phyloP scores from a whole-genome alignment of 1,139 yeast species.

The Yamadazyma triangularis region DNA sequence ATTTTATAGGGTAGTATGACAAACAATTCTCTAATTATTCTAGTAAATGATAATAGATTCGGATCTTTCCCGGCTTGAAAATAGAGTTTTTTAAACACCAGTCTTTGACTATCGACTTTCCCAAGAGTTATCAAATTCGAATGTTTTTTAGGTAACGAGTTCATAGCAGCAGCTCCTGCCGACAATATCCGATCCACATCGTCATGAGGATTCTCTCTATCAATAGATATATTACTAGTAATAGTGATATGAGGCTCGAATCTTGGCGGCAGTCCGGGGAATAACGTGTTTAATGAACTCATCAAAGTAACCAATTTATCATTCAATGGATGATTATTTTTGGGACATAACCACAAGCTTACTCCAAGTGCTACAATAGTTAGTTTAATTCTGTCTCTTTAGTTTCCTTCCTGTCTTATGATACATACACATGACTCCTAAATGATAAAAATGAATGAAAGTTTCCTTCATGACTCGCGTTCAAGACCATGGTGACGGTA shows the following conservation, averaged over 20 bases:
- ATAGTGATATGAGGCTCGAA: slow-evolving; percentile 80
- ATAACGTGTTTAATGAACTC: slow-evolving; percentile 61
- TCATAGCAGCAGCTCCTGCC: slow-evolving; percentile 63
- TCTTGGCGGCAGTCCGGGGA: slow-evolving; percentile 60
- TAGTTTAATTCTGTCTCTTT: no score
- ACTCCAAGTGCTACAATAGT: slow-evolving; percentile 33
- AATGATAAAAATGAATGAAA: no score
- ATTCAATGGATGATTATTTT: slow-evolving; percentile 45
- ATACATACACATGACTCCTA: no score
- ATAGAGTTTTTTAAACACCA: slow-evolving; percentile 60
- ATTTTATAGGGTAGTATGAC: slow-evolving; percentile 42
- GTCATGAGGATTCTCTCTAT: slow-evolving; percentile 37
- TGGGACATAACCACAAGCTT: slow-evolving; percentile 78
- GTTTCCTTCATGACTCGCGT: no score
- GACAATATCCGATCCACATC: slow-evolving; percentile 61
- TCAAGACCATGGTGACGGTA: no score
- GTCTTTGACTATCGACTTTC: slow-evolving; percentile 34
- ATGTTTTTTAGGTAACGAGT: slow-evolving; percentile 38
- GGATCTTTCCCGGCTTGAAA: slow-evolving; percentile 54
- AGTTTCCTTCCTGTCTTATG: no score
- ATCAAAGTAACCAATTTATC: slow-evolving; percentile 60
- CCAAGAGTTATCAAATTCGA: slow-evolving; percentile 36
- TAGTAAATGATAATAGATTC: slow-evolving; percentile 60
- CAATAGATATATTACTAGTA: slow-evolving; percentile 53
- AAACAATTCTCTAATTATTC: slow-evolving; percentile 66